These are phyloP conservation scores for Coix lacrymajobi DNA, from an alignment of 176 grass and related monocot species.

Conservation along the genomic window DNA sequence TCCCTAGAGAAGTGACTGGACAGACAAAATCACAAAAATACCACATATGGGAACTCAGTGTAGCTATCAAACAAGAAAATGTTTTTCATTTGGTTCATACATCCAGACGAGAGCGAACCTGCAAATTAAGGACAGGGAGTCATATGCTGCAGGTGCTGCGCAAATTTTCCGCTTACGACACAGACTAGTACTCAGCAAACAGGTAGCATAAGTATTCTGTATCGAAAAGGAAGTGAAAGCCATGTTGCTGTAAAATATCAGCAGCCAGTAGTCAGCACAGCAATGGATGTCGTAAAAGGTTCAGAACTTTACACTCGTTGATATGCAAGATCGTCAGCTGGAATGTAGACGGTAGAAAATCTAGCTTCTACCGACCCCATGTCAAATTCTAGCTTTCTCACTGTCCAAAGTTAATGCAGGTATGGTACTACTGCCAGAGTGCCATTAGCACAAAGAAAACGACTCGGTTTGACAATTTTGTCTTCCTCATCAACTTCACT, in stretches of 20 bases:
- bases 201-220: not conserved
- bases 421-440: not conserved
- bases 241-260: constrained; percentile 7
- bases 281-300: not conserved
- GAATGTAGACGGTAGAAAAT: constrained; percentile 26
- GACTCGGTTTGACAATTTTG: not conserved
- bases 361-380: constrained; percentile 14
- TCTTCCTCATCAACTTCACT: not conserved
- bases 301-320: not conserved
- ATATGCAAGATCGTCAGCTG: not conserved
- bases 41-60: not conserved
- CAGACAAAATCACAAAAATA: not conserved
- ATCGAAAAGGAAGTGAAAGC: not conserved
- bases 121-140: not conserved
- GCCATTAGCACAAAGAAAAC: not conserved
- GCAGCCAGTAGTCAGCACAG: not conserved
- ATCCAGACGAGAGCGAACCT: not conserved
- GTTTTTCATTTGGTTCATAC: not conserved
- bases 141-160: not conserved
- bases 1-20: not conserved
- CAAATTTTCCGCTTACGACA: not conserved
- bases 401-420: not conserved
- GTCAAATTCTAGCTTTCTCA: constrained; percentile 10
- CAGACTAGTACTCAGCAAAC: not conserved
- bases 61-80: not conserved